phyloP scores from a whole-genome alignment of 1,284 basidiomycete species.

The Pholiota adiposa region DNA sequence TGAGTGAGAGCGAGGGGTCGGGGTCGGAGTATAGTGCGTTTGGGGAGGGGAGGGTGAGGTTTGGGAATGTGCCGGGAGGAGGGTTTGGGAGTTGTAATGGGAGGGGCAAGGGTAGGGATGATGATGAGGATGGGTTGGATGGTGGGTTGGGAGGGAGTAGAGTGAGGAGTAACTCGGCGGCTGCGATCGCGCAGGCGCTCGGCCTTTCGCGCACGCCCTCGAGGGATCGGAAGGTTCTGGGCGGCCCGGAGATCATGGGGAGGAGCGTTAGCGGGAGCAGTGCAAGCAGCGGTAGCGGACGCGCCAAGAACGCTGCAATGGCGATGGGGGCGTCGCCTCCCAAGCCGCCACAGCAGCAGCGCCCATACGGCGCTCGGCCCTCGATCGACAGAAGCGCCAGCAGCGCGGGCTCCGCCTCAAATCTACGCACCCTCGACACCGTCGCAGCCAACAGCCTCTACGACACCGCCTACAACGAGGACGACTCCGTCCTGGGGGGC shows the following conservation, averaged over 20 bases:
- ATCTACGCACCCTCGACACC: background rate
- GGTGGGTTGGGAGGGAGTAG: conserved; percentile 1
- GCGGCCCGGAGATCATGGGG: conserved; percentile 36
- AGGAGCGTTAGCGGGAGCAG: conserved; percentile 30
- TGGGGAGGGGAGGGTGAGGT: conserved; percentile 30
- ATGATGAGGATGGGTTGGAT: background rate
- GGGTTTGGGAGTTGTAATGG: background rate
- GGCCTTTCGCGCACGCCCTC: conserved; percentile 42
- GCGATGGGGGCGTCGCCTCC: background rate
- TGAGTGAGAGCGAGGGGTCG: no score
- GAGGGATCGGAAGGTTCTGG: conserved; percentile 37
- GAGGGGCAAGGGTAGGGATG: conserved; percentile 17
- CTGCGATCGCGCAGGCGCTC: conserved; percentile 41
- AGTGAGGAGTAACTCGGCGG: conserved; percentile 34
- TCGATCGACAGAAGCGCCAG: conserved; percentile 5
- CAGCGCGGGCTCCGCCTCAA: background rate
- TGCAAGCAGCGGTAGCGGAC: conserved; percentile 30
- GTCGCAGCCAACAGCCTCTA: background rate
- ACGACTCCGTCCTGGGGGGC: conserved; percentile 3
- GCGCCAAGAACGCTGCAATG: no score
- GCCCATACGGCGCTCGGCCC: conserved; percentile 22
- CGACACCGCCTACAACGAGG: background rate
- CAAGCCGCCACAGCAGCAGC: no score
- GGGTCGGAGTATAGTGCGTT: background rate
- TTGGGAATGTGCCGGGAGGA: conserved; percentile 20